Evolutionary conservation across 768 basidiomycete genomes (phyloP).

Genomic region (Tricholoma hemisulphureum): DNA sequence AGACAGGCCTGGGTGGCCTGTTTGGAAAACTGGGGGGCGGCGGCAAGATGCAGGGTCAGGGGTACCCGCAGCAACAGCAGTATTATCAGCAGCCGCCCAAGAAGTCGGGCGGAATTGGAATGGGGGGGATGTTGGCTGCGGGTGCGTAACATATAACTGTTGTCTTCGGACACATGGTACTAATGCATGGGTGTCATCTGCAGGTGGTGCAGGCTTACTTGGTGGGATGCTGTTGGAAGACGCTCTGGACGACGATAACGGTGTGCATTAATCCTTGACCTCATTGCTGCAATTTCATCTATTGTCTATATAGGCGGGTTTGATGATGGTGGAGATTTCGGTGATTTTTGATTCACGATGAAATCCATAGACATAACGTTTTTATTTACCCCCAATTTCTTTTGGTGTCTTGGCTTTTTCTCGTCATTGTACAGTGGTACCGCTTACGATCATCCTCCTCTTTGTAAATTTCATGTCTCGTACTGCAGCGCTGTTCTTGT

Average conservation of each 20-base stretch:
- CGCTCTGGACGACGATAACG: constrained; percentile 28
- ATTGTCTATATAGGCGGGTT: constrained; percentile 7
- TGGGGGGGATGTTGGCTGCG: constrained; percentile 34
- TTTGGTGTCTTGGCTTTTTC: too few species aligned
- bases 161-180: background rate
- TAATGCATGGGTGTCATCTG: background rate
- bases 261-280: background rate
- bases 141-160: constrained; percentile 11
- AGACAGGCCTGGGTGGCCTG: constrained; percentile 9
- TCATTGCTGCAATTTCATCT: background rate
- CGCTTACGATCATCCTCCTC: too few species aligned
- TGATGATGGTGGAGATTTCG: constrained; percentile 6
- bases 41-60: constrained; percentile 9
- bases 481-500: too few species aligned
- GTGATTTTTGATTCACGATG: too few species aligned
- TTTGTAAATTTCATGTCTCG: too few species aligned
- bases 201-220: constrained; percentile 64
- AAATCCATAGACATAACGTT: too few species aligned
- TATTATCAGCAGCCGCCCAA: constrained; percentile 40
- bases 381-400: too few species aligned
- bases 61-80: constrained; percentile 20
- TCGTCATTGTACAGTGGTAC: too few species aligned
- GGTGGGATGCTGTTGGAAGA: constrained; percentile 58
- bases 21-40: constrained; percentile 20
- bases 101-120: constrained; percentile 44